Evolutionary conservation across 768 basidiomycete genomes (phyloP).

Genomic region (Coprinopsis sp.): DNA sequence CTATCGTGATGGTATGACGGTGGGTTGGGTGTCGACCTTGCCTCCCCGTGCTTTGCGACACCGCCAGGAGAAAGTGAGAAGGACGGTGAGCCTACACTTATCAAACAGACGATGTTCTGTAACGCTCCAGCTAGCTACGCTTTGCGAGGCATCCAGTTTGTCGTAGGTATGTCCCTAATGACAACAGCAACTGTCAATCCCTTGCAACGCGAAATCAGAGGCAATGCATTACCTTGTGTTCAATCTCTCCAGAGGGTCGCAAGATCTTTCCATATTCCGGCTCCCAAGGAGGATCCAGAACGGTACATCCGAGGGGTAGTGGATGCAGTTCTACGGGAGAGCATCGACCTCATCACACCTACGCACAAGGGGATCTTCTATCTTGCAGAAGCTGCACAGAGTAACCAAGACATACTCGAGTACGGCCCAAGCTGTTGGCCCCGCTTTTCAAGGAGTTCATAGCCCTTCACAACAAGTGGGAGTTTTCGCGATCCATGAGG

Average conservation of each 20-base stretch:
- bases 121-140: constrained; percentile 15
- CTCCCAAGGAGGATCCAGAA: constrained; percentile 11
- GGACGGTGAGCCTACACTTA: no score
- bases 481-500: constrained; percentile 15
- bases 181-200: no score
- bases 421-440: constrained; percentile 11
- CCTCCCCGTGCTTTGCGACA: no score
- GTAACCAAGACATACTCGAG: constrained; percentile 13
- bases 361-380: constrained; percentile 19
- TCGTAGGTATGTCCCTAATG: no score
- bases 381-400: constrained; percentile 15
- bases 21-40: no score
- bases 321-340: constrained; percentile 7
- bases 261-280: constrained; percentile 13
- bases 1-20: no score
- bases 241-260: constrained; percentile 19
- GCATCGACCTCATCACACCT: constrained; percentile 17
- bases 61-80: no score
- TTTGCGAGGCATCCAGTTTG: constrained; percentile 15
- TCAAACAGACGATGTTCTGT: no score
- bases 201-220: constrained; percentile 6
- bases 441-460: constrained; percentile 15
- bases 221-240: constrained; percentile 19
- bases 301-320: constrained; percentile 14
- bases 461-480: constrained; percentile 19